Evolutionary conservation across 2,329 filamentous ascomycete genomes (phyloP), one percentile per base, ranked within the genome.

Genomic region (Colletotrichum sp.): DNA sequence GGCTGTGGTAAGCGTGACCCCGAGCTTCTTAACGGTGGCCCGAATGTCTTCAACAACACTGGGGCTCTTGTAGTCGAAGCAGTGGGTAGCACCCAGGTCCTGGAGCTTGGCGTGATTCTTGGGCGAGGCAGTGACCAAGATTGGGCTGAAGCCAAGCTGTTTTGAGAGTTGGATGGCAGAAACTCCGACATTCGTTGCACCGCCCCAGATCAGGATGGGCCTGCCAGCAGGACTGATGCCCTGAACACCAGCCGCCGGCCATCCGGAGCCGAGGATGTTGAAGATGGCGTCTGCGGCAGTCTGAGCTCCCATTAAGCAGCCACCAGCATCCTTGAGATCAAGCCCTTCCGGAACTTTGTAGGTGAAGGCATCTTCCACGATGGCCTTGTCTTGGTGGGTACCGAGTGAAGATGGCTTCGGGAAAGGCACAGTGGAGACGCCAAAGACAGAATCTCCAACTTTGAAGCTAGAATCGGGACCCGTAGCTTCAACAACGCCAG

Each of bases 141-240:
- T 83, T 18, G 79, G 78, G 3, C 76, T 75, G 18, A 79, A 74
- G 3, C 84, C 84, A 1, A 81, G 79, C 1, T 80, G 79, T 5
- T 77, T 79, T 1, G 84, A 84, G 5, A 85, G 76, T 69, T 86
- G 84, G n/a, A 86, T 81, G 0, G 82, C 82, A n/a, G 80, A 81
- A 57, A 80, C 79, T 16, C 84, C 84, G 3, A 85, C 84, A 28
- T 79, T 80, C 2, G 80, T 82, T 6, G 80, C 81, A 9, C 83
- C 85, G 18, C 84, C 84, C 85, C 85, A 86, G 57, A 86, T 80
- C 16, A 86, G 69, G 6, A 85, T n/a, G 1, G 79, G 52, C 6
- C 9, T 48, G 32, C 15, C 32, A 2, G 32, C 22, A 12, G 44
- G 36, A 18, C 24, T 22, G 2, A 26, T 32, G 2, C 69, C 69